Conservation (phyloP, 140 eudicot species). For the Flaveria floridana region DNA sequence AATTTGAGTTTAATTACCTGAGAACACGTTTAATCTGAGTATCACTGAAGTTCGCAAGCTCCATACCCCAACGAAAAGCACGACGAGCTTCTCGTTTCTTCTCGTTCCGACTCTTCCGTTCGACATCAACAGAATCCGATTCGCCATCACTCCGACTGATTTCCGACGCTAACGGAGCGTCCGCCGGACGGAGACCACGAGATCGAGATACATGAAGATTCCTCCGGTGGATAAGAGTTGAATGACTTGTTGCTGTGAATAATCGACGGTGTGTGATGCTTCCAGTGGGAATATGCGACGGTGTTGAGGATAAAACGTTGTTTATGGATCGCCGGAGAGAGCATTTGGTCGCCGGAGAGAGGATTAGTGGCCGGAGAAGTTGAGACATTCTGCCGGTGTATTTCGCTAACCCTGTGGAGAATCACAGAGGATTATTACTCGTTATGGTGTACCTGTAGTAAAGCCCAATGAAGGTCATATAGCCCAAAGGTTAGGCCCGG, state of each 20-base stretch:
- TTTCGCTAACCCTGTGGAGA: constrained; percentile 12
- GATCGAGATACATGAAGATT: constrained; percentile 38
- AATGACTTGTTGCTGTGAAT: constrained; percentile 9
- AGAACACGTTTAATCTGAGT: constrained; percentile 76
- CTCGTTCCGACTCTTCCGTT: constrained; percentile 67
- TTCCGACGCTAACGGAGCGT: constrained; percentile 39
- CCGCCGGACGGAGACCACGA: constrained; percentile 56
- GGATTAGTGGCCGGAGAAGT: constrained; percentile 37
- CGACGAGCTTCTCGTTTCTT: constrained; percentile 87
- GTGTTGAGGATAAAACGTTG: background rate
- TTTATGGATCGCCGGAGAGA: constrained; percentile 32
- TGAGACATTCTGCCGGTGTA: constrained; percentile 27
- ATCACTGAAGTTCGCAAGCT: constrained; percentile 66
- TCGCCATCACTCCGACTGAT: constrained; percentile 37
- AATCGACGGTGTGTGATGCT: background rate
- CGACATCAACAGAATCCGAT: constrained; percentile 29
- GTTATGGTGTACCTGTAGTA: background rate
- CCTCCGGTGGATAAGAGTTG: constrained; percentile 22
- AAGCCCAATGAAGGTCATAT: background rate
- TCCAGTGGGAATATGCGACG: constrained; percentile 9
- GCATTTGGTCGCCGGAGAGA: constrained; percentile 34
- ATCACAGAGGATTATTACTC: constrained; percentile 1
- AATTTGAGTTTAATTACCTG: constrained; percentile 33
- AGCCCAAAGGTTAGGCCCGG: background rate
- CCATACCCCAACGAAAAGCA: constrained; percentile 77